Evolutionary conservation across 495 filamentous ascomycete genomes (phyloP).

Genomic region (Penicillium angulare): DNA sequence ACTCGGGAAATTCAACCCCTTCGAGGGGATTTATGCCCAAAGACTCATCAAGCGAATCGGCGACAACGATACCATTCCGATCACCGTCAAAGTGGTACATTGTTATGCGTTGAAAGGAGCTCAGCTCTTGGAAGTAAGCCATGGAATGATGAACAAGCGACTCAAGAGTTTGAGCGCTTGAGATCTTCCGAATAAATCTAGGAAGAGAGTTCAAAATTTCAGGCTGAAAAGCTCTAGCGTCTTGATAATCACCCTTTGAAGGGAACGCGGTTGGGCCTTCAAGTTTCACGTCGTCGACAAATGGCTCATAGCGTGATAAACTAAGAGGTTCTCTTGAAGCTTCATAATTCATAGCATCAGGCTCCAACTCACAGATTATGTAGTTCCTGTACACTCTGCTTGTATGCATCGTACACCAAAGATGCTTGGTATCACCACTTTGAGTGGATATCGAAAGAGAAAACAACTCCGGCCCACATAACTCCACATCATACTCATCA

Average conservation of each 20-base stretch:
- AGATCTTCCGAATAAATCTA: slow-evolving; percentile 77
- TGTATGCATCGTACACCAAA: slow-evolving; percentile 87
- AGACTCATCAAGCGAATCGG: slow-evolving; percentile 71
- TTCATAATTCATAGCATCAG: slow-evolving; percentile 60
- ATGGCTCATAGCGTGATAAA: not conserved
- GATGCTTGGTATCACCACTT: slow-evolving; percentile 47
- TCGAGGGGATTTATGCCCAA: slow-evolving; percentile 74
- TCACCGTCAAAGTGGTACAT: slow-evolving; percentile 81
- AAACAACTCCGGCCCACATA: slow-evolving; percentile 80
- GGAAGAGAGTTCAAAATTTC: slow-evolving; percentile 85
- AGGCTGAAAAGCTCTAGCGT: slow-evolving; percentile 44
- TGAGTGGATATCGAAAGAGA: slow-evolving; percentile 61
- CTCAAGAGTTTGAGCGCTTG: slow-evolving; percentile 65
- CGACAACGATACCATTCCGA: slow-evolving; percentile 78
- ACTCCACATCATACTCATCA: slow-evolving; percentile 58
- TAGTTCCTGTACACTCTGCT: slow-evolving; percentile 56
- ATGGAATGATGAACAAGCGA: slow-evolving; percentile 12
- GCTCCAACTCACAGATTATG: slow-evolving; percentile 84
- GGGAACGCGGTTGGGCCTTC: slow-evolving; percentile 30
- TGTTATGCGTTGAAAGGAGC: slow-evolving; percentile 82
- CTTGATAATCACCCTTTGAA: not conserved
- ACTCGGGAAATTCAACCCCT: slow-evolving; percentile 77
- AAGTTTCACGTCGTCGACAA: too few relatives aligned
- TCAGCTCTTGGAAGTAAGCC: slow-evolving; percentile 64
- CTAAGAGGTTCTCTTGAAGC: slow-evolving; percentile 46